phyloP scores from a whole-genome alignment of 768 basidiomycete species.

The Gymnopilus dilepis region DNA sequence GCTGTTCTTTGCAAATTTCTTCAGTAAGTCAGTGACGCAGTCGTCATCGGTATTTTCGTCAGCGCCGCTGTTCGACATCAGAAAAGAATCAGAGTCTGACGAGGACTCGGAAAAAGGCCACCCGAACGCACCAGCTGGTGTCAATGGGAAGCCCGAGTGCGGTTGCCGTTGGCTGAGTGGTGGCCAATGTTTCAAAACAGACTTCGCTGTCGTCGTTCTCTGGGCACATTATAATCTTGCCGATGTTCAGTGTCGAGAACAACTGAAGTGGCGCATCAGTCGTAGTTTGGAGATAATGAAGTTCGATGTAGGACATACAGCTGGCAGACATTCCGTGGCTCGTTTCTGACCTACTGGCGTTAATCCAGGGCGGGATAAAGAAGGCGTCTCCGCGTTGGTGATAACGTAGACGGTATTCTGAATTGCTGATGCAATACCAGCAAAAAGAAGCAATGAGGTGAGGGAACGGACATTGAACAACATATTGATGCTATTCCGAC shows the following conservation, averaged over 20 bases:
- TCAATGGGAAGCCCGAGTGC: conserved; percentile 28
- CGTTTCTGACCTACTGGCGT: conserved; percentile 28
- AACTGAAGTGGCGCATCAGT: conserved; percentile 10
- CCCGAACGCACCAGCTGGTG: conserved; percentile 27
- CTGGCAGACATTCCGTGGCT: conserved; percentile 28
- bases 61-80: conserved; percentile 23
- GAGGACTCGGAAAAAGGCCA: neutral
- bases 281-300: neutral
- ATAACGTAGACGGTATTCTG: conserved; percentile 30
- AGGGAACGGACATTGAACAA: neutral
- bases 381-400: conserved; percentile 32
- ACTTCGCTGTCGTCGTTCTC: conserved; percentile 28
- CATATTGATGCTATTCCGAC: neutral
- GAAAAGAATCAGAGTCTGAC: neutral
- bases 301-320: conserved; percentile 14
- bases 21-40: conserved; percentile 27
- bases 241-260: conserved; percentile 28
- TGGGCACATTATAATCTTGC: conserved; percentile 32
- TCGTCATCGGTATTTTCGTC: conserved; percentile 33
- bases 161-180: conserved; percentile 30
- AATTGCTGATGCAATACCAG: conserved; percentile 9
- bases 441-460: neutral
- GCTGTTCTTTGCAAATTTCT: conserved; percentile 30
- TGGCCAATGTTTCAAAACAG: conserved; percentile 28
- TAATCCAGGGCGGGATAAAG: conserved; percentile 29